Percentiles rank a stretch among this genome's conserved stretches.
Conservation (phyloP, 2,329 filamentous ascomycete species). For the Fusarium sp. region DNA sequence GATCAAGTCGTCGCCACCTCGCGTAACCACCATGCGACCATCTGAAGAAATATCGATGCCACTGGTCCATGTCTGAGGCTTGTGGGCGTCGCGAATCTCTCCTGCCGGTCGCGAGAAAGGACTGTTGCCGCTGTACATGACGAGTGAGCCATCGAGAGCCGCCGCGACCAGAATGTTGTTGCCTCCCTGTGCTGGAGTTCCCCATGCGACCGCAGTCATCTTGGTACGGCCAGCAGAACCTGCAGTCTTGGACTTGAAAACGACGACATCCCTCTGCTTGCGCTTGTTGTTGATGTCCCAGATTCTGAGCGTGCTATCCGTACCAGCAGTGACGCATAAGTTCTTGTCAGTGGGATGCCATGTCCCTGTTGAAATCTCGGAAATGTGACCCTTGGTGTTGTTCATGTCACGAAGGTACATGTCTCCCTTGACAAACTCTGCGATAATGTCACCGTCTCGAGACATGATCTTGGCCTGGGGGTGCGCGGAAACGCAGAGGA, state of each 20-base stretch:
- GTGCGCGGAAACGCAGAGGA: slow-evolving; percentile 89
- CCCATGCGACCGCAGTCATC: slow-evolving; percentile 95
- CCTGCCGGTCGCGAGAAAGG: slow-evolving; percentile 85
- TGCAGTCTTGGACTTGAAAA: slow-evolving; percentile 92
- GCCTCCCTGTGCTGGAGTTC: slow-evolving; percentile 78
- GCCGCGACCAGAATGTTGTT: slow-evolving; percentile 83
- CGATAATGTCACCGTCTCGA: slow-evolving; percentile 86
- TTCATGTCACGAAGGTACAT: slow-evolving; percentile 99
- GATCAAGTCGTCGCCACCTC: slow-evolving; percentile 91
- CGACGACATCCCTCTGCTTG: slow-evolving; percentile 91
- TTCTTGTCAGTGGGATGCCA: slow-evolving; percentile 93
- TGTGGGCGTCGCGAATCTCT: slow-evolving; percentile 88
- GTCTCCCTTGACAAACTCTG: slow-evolving; percentile 95
- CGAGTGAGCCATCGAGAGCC: slow-evolving; percentile 88
- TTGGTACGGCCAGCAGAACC: slow-evolving; percentile 90
- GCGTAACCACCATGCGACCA: slow-evolving; percentile 88
- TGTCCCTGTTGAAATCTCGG: slow-evolving; percentile 87
- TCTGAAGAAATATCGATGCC: slow-evolving; percentile 92
- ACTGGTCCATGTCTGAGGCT: slow-evolving; percentile 87
- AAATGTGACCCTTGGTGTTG: slow-evolving; percentile 96
- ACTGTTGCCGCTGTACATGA: slow-evolving; percentile 92
- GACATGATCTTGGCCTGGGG: slow-evolving; percentile 91
- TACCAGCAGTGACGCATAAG: slow-evolving; percentile 88
- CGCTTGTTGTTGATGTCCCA: slow-evolving; percentile 96
- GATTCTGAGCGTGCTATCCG: slow-evolving; percentile 94